Percentiles rank a stretch among this genome's conserved stretches.
Evolutionary conservation across 225 moss, liverwort and hornwort genomes (phyloP).

Genomic region (Climacium dendroides): DNA sequence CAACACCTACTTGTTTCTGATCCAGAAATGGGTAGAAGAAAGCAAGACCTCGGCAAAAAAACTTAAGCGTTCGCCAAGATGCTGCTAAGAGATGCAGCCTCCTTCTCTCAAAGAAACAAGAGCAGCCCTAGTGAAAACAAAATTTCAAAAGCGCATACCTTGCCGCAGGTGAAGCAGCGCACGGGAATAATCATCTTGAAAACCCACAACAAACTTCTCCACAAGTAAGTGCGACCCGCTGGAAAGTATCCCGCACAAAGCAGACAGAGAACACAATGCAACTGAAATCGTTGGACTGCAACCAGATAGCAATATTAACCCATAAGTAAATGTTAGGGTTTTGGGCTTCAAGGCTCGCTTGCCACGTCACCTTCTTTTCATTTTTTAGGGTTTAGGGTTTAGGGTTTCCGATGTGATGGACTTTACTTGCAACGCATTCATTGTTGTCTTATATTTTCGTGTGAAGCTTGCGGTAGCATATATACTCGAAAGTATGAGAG

Average conservation of each 20-base stretch:
- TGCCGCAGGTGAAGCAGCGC: slow-evolving; percentile 96
- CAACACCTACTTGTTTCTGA: neutral
- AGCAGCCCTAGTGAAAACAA: neutral
- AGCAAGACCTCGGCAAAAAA: neutral
- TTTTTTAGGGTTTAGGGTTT: neutral
- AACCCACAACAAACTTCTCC: neutral
- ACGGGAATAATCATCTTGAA: slow-evolving; percentile 84
- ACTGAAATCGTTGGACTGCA: neutral
- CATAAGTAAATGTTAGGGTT: neutral
- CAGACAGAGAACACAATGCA: neutral
- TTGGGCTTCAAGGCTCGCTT: neutral
- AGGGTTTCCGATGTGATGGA: neutral
- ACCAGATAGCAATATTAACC: neutral
- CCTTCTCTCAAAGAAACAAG: neutral
- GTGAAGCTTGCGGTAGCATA: neutral
- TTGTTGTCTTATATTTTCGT: neutral
- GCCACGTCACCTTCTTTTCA: neutral
- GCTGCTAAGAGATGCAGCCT: neutral
- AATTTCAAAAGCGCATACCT: slow-evolving; percentile 19
- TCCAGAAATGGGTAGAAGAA: neutral
- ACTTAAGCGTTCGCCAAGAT: neutral
- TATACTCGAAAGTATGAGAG: neutral
- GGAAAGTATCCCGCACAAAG: neutral
- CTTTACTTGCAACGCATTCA: neutral
- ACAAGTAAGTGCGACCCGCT: neutral